Conservation (phyloP, 345 rosid species). For the Aurinia saxatilis region DNA sequence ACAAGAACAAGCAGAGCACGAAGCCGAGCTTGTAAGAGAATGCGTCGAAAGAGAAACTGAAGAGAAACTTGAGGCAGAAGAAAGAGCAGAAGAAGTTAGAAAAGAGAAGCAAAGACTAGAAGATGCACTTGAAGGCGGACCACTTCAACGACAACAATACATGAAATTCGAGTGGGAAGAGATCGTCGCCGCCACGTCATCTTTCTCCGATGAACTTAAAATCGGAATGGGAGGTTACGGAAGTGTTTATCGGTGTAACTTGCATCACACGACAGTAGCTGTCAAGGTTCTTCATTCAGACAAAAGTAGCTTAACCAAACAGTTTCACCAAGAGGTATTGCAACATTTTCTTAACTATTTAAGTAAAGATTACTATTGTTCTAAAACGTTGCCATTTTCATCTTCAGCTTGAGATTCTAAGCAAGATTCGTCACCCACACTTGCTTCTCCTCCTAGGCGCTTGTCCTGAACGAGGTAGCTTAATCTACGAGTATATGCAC, state of each 20-base stretch:
- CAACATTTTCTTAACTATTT: no score
- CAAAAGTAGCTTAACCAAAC: constrained; percentile 48
- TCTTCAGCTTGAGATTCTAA: constrained; percentile 73
- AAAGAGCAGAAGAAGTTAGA: constrained; percentile 41
- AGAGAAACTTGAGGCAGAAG: constrained; percentile 51
- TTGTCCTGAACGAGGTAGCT: constrained; percentile 71
- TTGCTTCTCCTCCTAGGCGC: constrained; percentile 91
- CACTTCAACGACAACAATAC: constrained; percentile 35
- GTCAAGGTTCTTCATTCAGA: constrained; percentile 77
- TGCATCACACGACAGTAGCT: constrained; percentile 70
- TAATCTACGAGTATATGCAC: constrained; percentile 81
- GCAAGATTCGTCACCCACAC: constrained; percentile 84
- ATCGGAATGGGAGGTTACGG: constrained; percentile 87
- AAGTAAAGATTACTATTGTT: no score
- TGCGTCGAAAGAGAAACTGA: constrained; percentile 49
- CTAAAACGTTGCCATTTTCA: not conserved
- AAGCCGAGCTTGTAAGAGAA: constrained; percentile 39
- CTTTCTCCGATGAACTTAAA: constrained; percentile 60
- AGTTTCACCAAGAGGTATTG: constrained; percentile 83
- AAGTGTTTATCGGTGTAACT: constrained; percentile 58
- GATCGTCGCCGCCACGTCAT: constrained; percentile 67
- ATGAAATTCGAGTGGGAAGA: constrained; percentile 74
- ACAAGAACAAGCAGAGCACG: constrained; percentile 46
- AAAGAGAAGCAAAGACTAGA: constrained; percentile 71
- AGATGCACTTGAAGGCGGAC: constrained; percentile 50